phyloP scores from a whole-genome alignment of 2,329 filamentous ascomycete genomes.

The Fusarium napiforme region DNA sequence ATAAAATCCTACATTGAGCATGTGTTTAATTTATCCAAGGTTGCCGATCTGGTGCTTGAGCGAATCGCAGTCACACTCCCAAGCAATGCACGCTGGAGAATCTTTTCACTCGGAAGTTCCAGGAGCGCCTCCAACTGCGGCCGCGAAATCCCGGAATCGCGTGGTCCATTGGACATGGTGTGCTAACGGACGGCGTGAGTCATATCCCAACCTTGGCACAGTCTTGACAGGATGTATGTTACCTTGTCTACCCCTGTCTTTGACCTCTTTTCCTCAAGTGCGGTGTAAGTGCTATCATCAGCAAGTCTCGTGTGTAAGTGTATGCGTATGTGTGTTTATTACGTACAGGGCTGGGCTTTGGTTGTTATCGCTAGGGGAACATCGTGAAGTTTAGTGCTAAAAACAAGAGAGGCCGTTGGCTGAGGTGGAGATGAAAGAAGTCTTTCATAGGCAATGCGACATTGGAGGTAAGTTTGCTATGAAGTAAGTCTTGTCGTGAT shows the following conservation, averaged over 20 bases:
- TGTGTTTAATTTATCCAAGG: not conserved
- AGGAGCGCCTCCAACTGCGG: conserved; percentile 10
- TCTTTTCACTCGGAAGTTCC: conserved; percentile 12
- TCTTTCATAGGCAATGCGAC: conserved; percentile 5
- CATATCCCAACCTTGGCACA: conserved; percentile 32
- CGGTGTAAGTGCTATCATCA: conserved; percentile 37
- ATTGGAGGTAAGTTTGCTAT: not conserved
- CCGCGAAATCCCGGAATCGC: conserved; percentile 29
- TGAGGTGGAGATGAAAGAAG: conserved; percentile 9
- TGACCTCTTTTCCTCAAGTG: conserved; percentile 22
- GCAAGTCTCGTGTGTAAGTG: not conserved
- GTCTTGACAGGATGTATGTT: conserved; percentile 23
- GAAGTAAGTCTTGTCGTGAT: not conserved
- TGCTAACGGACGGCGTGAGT: conserved; percentile 45
- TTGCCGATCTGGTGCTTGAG: conserved; percentile 15
- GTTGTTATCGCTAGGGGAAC: conserved; percentile 3
- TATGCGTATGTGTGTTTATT: conserved; percentile 9
- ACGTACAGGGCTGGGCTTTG: not conserved
- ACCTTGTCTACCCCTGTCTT: conserved; percentile 7
- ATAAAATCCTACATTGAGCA: not conserved
- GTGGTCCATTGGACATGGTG: conserved; percentile 33
- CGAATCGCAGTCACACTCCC: conserved; percentile 3
- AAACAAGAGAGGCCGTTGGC: conserved; percentile 1
- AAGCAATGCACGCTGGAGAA: not conserved
- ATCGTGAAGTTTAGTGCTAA: conserved; percentile 16